Evolutionary conservation across 75 land plant genomes (phyloP), one percentile per base, ranked within the genome.

Genomic region (Adiantum capillusveneris): DNA sequence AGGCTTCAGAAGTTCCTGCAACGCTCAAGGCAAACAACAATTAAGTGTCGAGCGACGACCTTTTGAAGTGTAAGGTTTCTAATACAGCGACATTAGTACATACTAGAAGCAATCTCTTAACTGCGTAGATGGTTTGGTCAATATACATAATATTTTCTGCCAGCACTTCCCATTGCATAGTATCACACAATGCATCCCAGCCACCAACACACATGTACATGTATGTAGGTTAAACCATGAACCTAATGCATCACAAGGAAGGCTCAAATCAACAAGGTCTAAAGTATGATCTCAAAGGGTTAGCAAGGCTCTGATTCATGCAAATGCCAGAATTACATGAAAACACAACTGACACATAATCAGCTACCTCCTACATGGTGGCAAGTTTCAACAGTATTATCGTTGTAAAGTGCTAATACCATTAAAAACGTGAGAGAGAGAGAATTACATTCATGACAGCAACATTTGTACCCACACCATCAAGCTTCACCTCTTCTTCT

Each of bases 291-390:
- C 65, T 85, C 88, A 9, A 69, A 24, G 20, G 82, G 82, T 18
- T 92, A 90, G 39, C n/a, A n/a, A n/a, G n/a, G n/a, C n/a, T 83
- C 75, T 95, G 95, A 92, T 43, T 65, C 68, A 16, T 60, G 68
- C 34, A 92, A 12, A 57, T 63, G 72, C 29, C 55, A 66, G 60
- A 92, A 66, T 58, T 59, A 66, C 22, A 66, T 70, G 18, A 75
- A 53, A 42, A 85, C 48, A 52, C 75, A 60, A 30, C 58, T 52
- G 0, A 72, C 49, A 22, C 95, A 95, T 60, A n/a, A n/a, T n/a
- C n/a, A n/a, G 65, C 51, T 11, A 88, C 56, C 34, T 46, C 88
- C 97, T 95, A 88, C 75, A 65, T 78, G 25, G 20, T 50, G 14
- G n/a, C n/a, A n/a, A n/a, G n/a, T n/a, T n/a, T n/a, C n/a, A n/a